Evolutionary conservation across 2,329 filamentous ascomycete species (phyloP), one percentile per base, ranked within the genome.

Genomic region (Colletotrichum tropicicola): DNA sequence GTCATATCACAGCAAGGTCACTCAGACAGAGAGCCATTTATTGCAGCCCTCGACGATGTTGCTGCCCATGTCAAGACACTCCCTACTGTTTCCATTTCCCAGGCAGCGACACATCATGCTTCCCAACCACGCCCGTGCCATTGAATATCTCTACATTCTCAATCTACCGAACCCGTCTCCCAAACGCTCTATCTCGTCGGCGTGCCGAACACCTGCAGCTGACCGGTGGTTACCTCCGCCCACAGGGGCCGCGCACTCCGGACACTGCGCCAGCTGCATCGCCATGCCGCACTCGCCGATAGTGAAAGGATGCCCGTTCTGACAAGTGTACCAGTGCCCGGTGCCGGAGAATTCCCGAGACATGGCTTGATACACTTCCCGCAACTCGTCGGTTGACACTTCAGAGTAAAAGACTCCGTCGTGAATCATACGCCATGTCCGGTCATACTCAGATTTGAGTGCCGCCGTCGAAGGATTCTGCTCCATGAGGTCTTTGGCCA

Each of bases 201-300:
- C 87, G 44, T 70, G 77, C 12, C 72, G 78, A 2, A 89, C 87
- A 2, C 89, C 89, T 13, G 72, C 76, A 0, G 78, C 82, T n/a
- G 82, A 65, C 8, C 8, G 56, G 72, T 91, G 87, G 39, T 82
- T 9, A 47, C 69, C 71, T 0, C 90, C 89, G 2, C 89, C 89
- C 28, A 92, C 82, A 0, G 74, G 66, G 2, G 80, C 80, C 2
- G 80, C 83, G 68, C 90, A 93, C 67, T 92, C 84, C 0, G 90
- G 89, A 68, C 91, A 93, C 2, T 73, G 73, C 2, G 89, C 83
- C 17, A 70, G 58, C 72, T 92, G 66, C 87, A 91, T 90, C 0
- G 89, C 86, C 82, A 87, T 86, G 2, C 89, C 89, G 70, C 89
- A 91, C 65, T 91, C 87, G 1, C 88, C 89, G 30, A 91, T 81